These are phyloP conservation scores for Kodamaea jinghongensis DNA, from an alignment of 805 yeast genomes.

Conservation along the genomic window DNA sequence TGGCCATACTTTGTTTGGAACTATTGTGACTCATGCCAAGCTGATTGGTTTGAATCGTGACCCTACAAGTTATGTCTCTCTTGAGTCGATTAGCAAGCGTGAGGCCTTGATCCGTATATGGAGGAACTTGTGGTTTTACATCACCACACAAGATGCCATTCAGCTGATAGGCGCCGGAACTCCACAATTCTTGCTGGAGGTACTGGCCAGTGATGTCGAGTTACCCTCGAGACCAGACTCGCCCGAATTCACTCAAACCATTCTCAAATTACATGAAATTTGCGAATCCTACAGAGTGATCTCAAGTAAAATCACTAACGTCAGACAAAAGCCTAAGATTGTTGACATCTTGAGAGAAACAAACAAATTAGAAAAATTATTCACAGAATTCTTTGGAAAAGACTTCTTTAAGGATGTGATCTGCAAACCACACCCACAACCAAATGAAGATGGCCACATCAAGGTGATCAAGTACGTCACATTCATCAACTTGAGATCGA, in stretches of 20 bases:
- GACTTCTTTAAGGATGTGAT: constrained; percentile 40
- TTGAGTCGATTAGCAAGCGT: constrained; percentile 28
- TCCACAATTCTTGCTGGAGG: constrained; percentile 22
- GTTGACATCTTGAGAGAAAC: constrained; percentile 35
- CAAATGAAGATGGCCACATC: constrained; percentile 26
- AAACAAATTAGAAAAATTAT: constrained; percentile 33
- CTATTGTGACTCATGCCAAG: constrained; percentile 36
- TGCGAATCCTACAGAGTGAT: constrained; percentile 29
- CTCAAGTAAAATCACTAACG: constrained; percentile 24
- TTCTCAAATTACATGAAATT: constrained; percentile 17
- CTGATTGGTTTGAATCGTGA: constrained; percentile 42
- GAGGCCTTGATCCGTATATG: constrained; percentile 27
- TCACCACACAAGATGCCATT: constrained; percentile 29
- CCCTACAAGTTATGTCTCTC: constrained; percentile 30
- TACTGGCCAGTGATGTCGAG: constrained; percentile 35
- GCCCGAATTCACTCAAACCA: constrained; percentile 14
- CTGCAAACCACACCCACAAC: constrained; percentile 29
- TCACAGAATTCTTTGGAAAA: constrained; percentile 37
- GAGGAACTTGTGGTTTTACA: constrained; percentile 37
- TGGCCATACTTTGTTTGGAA: constrained; percentile 36
- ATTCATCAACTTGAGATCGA: constrained; percentile 39
- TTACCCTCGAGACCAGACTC: constrained; percentile 19
- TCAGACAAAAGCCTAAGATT: constrained; percentile 29
- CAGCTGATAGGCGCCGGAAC: constrained; percentile 34
- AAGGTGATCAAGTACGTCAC: constrained; percentile 35